Base-by-base conservation (phyloP, 2,329 filamentous ascomycete genomes). In the Aspergillus udagawae region DNA sequence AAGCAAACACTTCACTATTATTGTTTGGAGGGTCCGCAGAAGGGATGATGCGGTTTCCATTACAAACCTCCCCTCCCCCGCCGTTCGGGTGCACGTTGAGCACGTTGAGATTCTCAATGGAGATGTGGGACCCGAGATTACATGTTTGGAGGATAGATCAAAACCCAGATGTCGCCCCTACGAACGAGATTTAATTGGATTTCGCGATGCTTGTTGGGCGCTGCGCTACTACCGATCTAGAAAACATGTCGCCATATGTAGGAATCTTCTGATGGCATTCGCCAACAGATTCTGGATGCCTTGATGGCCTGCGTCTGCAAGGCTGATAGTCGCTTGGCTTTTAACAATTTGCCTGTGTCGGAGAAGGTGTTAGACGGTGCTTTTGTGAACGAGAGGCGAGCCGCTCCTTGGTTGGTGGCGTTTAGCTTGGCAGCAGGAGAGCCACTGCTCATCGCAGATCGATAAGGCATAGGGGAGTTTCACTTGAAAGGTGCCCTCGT, bases 121-220 rank as follows among this genome's bases (percentile, higher is more conserved):
- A 10, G 28, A 29, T 29, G 8, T 1, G 56, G 47, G 45, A 3
- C 2, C 32, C 56, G n/a, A 20, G 51, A 27, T 23, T 55, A 28
- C 23, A 44, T 12, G 53, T 53, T 32, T 59, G 50, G 53, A 59
- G 50, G 27, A 42, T 25, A 25, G 25, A 51, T 48, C 23, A 51
- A 32, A 32, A 47, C 28, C 7, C 32, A 25, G 27, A 27, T 53
- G n/a, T 27, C 9, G 20, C 51, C 45, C 7, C 45, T 27, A 53
- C 21, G 20, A 45, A 53, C 29, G 38, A 55, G 49, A 58, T 55
- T 32, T 50, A 20, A 29, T 53, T 55, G 17, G 44, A 55, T 45
- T 58, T 53, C 44, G 25, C 44, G 38, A 50, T 48, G 20, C 28
- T 53, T 53, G 53, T 53, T 58, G 49, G 49, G 4, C 50, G 56